Evolutionary conservation across 208 protist genomes (phyloP), one percentile per base, ranked within the genome.

Genomic region (Endotrypanum monterogeii): DNA sequence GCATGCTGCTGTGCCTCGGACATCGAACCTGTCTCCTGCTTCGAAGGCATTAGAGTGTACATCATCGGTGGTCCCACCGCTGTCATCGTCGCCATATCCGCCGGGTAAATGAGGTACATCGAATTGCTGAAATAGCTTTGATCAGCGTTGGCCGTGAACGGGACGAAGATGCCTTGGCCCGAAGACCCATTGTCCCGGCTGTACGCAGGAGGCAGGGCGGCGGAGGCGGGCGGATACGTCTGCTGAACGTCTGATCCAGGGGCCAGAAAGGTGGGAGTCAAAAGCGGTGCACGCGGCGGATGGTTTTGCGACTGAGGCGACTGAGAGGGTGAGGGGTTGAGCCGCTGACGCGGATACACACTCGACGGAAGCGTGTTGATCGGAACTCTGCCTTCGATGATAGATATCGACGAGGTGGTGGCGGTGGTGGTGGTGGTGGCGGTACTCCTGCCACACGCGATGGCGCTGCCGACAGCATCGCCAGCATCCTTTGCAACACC

Each of bases 171-270:
- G n/a, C 18, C 30, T 37, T 41, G 58, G 12, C 5, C 58, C 39
- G 58, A 16, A n/a, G 35, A 41, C 2, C 3, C 18, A 6, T 2
- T 46, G 25, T 35, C n/a, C 16, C 32, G 9, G 32, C 20, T 30
- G 37, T 67, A 67, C 18, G 62, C 62, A 25, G 62, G 62, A 12
- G 41, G 62, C 44, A n/a, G 62, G 41, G 41, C 5, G 12, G 44
- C 62, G 41, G 50, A 18, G n/a, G 62, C 46, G 16, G 41, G 23
- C n/a, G 35, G 11, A 25, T 67, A 51, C 12, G 62, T 23, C 57
- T 65, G 73, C 4, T 66, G 55, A 50, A 39, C 3, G 18, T 60
- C 56, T 39, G 9, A 4, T 6, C 48, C 35, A 9, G 56, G 44
- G 1, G 35, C 8, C 28, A 46, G 8, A 32, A 56, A 44, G 25